Percentiles rank a stretch among this genome's conserved stretches.
phyloP scores from a whole-genome alignment of 306 rosid species.

The Acacia melanoxylon region DNA sequence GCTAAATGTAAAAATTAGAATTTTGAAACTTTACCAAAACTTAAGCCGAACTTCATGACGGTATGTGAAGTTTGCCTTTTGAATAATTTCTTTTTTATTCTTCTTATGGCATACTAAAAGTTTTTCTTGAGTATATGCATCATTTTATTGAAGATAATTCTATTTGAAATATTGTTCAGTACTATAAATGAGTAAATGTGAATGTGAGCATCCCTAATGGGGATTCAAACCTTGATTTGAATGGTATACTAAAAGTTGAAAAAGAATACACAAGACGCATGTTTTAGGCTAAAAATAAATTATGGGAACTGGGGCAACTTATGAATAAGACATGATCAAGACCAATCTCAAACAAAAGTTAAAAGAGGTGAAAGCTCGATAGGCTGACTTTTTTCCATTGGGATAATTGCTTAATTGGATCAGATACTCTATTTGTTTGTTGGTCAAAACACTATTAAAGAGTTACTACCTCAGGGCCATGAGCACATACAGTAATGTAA shows the following conservation, averaged over 20 bases:
- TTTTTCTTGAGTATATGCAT: no score
- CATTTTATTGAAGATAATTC: no score
- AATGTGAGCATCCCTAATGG: no score
- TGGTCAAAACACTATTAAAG: neutral
- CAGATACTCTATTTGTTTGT: neutral
- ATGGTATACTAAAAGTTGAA: neutral
- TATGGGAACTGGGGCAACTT: neutral
- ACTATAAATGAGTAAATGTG: no score
- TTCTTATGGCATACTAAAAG: no score
- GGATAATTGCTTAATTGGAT: neutral
- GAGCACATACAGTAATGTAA: neutral
- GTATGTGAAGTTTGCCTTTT: no score
- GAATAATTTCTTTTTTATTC: neutral
- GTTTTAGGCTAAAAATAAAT: neutral
- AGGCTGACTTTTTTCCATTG: neutral
- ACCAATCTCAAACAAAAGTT: neutral
- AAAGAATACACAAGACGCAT: neutral
- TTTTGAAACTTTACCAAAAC: neutral
- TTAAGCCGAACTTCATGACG: neutral
- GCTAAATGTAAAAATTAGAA: neutral
- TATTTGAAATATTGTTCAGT: accelerated
- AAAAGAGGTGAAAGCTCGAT: no score
- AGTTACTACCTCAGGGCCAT: neutral
- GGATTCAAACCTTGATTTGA: no score
- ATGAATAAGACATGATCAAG: neutral